These are phyloP conservation scores for Jaapia argillacea DNA, from an alignment of 768 basidiomycete genomes.

Conservation along the genomic window DNA sequence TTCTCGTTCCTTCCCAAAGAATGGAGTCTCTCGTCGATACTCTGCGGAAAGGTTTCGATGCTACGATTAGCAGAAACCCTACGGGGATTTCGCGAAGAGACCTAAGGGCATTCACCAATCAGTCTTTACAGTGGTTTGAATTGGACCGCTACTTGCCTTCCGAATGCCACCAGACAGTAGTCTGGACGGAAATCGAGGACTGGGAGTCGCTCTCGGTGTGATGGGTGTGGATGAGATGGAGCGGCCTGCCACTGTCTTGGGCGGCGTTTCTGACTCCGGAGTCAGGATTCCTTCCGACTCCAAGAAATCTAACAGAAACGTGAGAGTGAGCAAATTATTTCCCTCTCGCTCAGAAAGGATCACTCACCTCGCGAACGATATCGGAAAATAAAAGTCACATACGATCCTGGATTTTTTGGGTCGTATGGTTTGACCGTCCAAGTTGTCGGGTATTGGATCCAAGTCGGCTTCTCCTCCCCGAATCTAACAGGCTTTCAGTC, in stretches of 20 bases:
- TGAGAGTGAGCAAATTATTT: background rate
- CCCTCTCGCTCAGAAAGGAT: background rate
- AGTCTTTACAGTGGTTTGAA: too few relatives aligned
- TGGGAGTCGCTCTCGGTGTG: background rate
- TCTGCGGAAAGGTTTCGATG: too few relatives aligned
- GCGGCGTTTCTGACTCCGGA: background rate
- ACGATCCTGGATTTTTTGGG: constrained; percentile 27
- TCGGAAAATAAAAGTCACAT: constrained; percentile 58
- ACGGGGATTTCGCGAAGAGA: too few relatives aligned
- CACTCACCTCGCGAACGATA: constrained; percentile 45
- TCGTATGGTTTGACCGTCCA: constrained; percentile 46
- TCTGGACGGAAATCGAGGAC: too few relatives aligned
- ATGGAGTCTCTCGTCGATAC: too few relatives aligned
- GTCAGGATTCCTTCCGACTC: background rate
- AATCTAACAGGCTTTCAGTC: constrained; percentile 26
- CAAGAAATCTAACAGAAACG: background rate
- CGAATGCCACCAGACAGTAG: too few relatives aligned
- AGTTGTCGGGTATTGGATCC: constrained; percentile 35
- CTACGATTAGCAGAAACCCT: too few relatives aligned
- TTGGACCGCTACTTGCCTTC: too few relatives aligned
- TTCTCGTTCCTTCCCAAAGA: too few relatives aligned
- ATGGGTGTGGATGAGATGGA: background rate
- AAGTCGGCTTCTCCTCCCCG: constrained; percentile 30
- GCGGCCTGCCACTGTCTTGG: background rate
- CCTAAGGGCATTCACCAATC: too few relatives aligned